Conservation (phyloP, 2,329 filamentous ascomycete species). For the Cryphonectria naterciae region DNA sequence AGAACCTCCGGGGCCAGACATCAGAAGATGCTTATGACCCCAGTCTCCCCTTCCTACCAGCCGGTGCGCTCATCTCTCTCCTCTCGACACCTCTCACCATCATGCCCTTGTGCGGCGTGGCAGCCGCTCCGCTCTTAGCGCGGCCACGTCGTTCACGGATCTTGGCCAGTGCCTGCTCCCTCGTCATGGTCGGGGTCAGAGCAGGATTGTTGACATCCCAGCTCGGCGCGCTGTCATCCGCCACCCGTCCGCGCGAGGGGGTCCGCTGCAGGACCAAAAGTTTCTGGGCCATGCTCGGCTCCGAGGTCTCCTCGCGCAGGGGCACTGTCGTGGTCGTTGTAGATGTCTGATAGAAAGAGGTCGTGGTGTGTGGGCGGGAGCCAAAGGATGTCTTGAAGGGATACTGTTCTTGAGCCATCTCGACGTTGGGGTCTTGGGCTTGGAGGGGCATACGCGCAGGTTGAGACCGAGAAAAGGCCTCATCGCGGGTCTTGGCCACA, state of each 20-base stretch:
- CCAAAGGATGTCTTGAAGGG: constrained; percentile 25
- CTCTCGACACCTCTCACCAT: constrained; percentile 54
- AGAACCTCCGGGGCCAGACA: background rate
- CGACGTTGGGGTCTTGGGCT: constrained; percentile 26
- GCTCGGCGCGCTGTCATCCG: constrained; percentile 37
- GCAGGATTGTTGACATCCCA: constrained; percentile 63
- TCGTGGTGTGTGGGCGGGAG: constrained; percentile 50
- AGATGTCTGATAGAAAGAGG: constrained; percentile 52
- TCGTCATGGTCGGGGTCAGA: constrained; percentile 67
- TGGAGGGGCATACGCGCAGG: constrained; percentile 20
- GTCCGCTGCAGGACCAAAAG: constrained; percentile 47
- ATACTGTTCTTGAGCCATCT: constrained; percentile 16
- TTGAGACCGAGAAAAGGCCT: constrained; percentile 7
- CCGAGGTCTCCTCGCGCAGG: constrained; percentile 50
- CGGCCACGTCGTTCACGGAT: constrained; percentile 74
- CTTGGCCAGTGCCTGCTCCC: constrained; percentile 75
- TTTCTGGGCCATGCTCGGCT: constrained; percentile 49
- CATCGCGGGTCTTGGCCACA: constrained; percentile 24
- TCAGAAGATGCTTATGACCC: constrained; percentile 10
- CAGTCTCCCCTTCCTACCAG: constrained; percentile 26
- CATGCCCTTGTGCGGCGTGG: constrained; percentile 65
- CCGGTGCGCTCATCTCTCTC: constrained; percentile 54
- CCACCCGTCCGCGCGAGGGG: constrained; percentile 40
- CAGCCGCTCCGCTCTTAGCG: constrained; percentile 68
- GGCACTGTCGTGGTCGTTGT: constrained; percentile 58